Base-by-base conservation (phyloP, 306 rosid genomes). In the Arachis stenosperma region DNA sequence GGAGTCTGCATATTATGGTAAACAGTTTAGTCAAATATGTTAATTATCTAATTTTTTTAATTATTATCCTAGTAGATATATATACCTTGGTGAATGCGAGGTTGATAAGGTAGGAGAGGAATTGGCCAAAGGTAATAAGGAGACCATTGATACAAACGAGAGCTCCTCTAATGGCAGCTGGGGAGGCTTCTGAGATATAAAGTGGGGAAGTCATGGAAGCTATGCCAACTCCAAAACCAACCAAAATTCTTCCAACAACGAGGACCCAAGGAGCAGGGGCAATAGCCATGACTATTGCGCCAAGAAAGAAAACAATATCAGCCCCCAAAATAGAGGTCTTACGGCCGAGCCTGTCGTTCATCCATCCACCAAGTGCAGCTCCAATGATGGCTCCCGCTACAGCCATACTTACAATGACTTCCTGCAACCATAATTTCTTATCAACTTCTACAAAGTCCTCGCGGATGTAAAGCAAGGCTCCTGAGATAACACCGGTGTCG, bases 161-260 rank as follows among this genome's bases (percentile, higher is more conserved):
- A 57, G 74, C 74, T 48, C 74, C 80, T 76, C 80, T 47, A 7
- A 76, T 76, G 44, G 6, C 7, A 47, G 72, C 82, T 52, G 98
- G 94, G 61, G 94, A 88, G 36, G 88, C 85, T 85, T 92, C 96
- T 14, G 97, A 89, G 46, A 92, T 92, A 81, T 92, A 92, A 0
- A 92, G 81, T 0, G 97, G 98, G 0, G 96, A 78, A 8, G 93
- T 92, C 96, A 92, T 92, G 69, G 96, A 90, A 43, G 94, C 94
- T 90, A 92, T 90, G 2, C 80, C 80, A 59, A 76, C 80, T 36
- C 80, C 80, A 44, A 76, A 37, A 22, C 80, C 80, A 58, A 76
- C 80, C 0, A 76, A 59, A 17, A 76, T 7, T 74, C 96, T 84
- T 12, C 98, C 96, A 2, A 85, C 6, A 40, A 92, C 86, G 79